Evolutionary conservation across 495 filamentous ascomycete genomes (phyloP).

Genomic region (Xeromyces bisporus): DNA sequence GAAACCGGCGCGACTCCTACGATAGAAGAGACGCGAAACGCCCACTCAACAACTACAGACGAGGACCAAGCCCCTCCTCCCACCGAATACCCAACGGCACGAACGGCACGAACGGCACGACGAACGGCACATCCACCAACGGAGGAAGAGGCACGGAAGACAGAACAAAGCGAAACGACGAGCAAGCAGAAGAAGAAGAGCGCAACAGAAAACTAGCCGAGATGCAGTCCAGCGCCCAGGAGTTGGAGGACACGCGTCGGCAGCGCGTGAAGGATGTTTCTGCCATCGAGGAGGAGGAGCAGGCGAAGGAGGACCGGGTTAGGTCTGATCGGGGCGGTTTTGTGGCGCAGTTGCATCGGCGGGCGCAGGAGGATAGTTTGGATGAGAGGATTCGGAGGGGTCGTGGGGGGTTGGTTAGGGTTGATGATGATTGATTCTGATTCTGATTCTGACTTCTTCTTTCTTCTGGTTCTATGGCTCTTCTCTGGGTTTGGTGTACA

Average conservation of each 20-base stretch:
- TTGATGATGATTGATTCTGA: conserved; percentile 16
- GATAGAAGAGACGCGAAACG: background rate
- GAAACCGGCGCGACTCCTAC: too few relatives aligned
- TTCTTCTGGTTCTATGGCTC: conserved; percentile 1
- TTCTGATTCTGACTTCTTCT: conserved; percentile 1
- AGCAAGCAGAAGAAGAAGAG: conserved; percentile 22
- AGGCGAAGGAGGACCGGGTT: conserved; percentile 42
- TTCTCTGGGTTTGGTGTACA: background rate
- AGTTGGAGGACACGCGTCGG: conserved; percentile 58
- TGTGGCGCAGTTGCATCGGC: conserved; percentile 23
- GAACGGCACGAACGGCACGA: too few relatives aligned
- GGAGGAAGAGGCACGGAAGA: too few relatives aligned
- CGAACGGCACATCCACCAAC: too few relatives aligned
- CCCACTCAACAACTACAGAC: background rate
- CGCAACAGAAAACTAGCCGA: conserved; percentile 50
- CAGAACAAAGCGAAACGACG: too few relatives aligned
- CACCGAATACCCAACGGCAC: conserved; percentile 1
- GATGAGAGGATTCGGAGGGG: conserved; percentile 27
- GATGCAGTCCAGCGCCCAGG: conserved; percentile 74
- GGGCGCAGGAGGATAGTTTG: conserved; percentile 23
- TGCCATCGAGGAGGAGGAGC: conserved; percentile 43
- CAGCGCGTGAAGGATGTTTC: conserved; percentile 51
- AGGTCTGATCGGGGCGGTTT: conserved; percentile 26
- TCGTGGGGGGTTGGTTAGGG: conserved; percentile 21
- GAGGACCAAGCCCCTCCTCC: background rate